A percentile compares a stretch with the other conserved stretches of the same genome.
phyloP scores from a whole-genome alignment of 805 yeast genomes.

The Myxozyma nipponensis region DNA sequence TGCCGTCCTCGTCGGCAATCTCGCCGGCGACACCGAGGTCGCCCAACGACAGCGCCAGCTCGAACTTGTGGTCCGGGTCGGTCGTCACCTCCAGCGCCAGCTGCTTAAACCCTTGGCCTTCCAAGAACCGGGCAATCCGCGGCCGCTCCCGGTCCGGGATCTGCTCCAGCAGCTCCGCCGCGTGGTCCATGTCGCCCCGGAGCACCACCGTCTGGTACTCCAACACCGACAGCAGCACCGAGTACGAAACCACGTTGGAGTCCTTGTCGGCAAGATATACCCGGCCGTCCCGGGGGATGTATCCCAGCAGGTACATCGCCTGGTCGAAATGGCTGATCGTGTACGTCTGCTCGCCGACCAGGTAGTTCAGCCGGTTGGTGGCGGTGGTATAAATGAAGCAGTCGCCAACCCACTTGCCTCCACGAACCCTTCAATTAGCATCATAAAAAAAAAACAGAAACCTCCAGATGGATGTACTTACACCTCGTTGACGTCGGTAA shows the following conservation, averaged over 20 bases:
- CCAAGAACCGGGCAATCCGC: constrained; percentile 86
- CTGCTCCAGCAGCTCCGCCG: constrained; percentile 56
- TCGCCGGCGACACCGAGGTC: constrained; percentile 68
- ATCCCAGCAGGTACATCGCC: constrained; percentile 81
- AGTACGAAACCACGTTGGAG: constrained; percentile 74
- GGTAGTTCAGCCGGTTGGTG: constrained; percentile 83
- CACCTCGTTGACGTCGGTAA: constrained; percentile 75
- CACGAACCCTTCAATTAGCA: constrained; percentile 45
- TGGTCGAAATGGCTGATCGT: constrained; percentile 91
- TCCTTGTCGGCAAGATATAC: constrained; percentile 91
- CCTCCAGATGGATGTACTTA: not conserved
- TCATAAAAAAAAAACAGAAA: not conserved
- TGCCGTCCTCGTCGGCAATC: constrained; percentile 47
- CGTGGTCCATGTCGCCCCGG: constrained; percentile 89
- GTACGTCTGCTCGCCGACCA: constrained; percentile 90
- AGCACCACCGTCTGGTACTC: constrained; percentile 94
- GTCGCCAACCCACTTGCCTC: constrained; percentile 97
- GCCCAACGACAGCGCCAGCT: constrained; percentile 74
- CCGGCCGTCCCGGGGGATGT: constrained; percentile 83
- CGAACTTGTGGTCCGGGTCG: constrained; percentile 88
- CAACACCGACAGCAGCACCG: constrained; percentile 75
- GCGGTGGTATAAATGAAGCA: constrained; percentile 88
- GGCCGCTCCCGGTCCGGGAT: constrained; percentile 60
- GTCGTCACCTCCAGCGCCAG: constrained; percentile 79
- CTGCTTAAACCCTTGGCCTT: constrained; percentile 82